Conservation (phyloP, 2,329 filamentous ascomycete genomes). For the Lasiodiplodia sp. region DNA sequence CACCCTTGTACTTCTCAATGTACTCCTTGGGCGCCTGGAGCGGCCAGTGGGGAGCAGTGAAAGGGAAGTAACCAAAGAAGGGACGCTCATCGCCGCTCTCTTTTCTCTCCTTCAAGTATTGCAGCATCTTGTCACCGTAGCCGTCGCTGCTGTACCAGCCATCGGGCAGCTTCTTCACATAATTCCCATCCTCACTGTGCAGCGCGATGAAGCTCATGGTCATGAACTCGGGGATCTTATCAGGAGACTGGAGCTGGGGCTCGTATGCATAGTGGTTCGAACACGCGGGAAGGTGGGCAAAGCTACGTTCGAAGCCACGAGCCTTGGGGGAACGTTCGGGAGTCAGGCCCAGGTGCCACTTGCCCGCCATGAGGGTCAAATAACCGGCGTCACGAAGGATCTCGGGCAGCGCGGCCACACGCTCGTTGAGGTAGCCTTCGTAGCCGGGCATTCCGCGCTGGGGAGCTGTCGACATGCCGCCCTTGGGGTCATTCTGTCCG, state of each 20-base stretch:
- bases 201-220: slow-evolving; percentile 51
- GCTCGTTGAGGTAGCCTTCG: slow-evolving; percentile 69
- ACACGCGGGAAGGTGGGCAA: slow-evolving; percentile 62
- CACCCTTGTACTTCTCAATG: slow-evolving; percentile 63
- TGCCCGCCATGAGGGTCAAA: slow-evolving; percentile 66
- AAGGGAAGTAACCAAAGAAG: slow-evolving; percentile 68
- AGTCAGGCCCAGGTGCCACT: slow-evolving; percentile 69
- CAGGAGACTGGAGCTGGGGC: slow-evolving; percentile 48
- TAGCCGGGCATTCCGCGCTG: slow-evolving; percentile 67
- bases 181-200: slow-evolving; percentile 49
- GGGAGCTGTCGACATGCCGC: slow-evolving; percentile 59
- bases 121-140: slow-evolving; percentile 50
- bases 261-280: slow-evolving; percentile 63
- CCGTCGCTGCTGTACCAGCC: slow-evolving; percentile 50
- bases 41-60: slow-evolving; percentile 70
- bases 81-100: slow-evolving; percentile 50
- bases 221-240: slow-evolving; percentile 50
- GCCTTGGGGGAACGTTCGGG: slow-evolving; percentile 63
- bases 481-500: slow-evolving; percentile 61
- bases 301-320: slow-evolving; percentile 66
- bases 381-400: slow-evolving; percentile 66
- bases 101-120: slow-evolving; percentile 46
- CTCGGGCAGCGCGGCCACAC: slow-evolving; percentile 65
- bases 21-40: slow-evolving; percentile 65
- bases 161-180: slow-evolving; percentile 45